These are phyloP conservation scores for Fusarium stilboides DNA, from an alignment of 2,329 filamentous ascomycete species.

Conservation along the genomic window DNA sequence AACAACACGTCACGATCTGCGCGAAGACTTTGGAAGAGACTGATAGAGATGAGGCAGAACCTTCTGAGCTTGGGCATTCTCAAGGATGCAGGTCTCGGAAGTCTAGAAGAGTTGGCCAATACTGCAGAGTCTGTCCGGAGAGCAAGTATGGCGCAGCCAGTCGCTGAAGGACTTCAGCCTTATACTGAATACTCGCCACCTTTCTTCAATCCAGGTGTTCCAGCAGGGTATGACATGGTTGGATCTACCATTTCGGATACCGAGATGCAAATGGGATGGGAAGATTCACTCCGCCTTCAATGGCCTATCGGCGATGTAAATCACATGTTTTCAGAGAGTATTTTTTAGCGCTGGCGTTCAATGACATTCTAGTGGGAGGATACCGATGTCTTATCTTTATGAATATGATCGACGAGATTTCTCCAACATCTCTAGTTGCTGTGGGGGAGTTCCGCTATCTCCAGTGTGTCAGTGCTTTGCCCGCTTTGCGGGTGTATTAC, in stretches of 20 bases:
- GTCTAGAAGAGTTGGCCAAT: constrained; percentile 15
- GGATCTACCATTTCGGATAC: constrained; percentile 22
- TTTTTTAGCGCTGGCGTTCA: constrained; percentile 12
- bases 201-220: constrained; percentile 6
- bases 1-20: constrained; percentile 20
- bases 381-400: not conserved
- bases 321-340: constrained; percentile 38
- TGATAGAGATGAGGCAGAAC: constrained; percentile 29
- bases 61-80: constrained; percentile 25
- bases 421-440: no score
- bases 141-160: constrained; percentile 14
- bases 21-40: constrained; percentile 21
- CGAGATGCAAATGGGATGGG: constrained; percentile 35
- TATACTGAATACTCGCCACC: constrained; percentile 25
- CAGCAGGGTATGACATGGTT: not conserved
- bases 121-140: constrained; percentile 25
- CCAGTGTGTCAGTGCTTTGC: not conserved
- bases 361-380: not conserved
- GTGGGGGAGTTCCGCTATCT: no score
- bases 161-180: not conserved
- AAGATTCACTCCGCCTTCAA: constrained; percentile 30
- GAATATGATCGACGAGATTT: no score
- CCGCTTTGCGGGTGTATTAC: not conserved
- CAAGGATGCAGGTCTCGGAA: constrained; percentile 8
- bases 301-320: constrained; percentile 38